A percentile compares a stretch with the other conserved stretches of the same genome.
Conservation (phyloP, 2,329 filamentous ascomycete genomes). For the Penicillium sp. region DNA sequence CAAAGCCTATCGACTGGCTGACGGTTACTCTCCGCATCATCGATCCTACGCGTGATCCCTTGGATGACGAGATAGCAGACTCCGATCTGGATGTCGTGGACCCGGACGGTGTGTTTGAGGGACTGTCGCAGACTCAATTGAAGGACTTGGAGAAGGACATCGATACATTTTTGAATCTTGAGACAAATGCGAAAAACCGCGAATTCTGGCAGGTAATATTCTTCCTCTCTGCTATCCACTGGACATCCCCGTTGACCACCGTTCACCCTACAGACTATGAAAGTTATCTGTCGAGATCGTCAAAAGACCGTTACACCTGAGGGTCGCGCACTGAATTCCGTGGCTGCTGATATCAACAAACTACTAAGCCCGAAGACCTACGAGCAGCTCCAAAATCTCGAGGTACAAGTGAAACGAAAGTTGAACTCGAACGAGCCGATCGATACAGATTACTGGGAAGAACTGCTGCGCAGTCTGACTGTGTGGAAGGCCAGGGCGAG, state of each 20-base stretch:
- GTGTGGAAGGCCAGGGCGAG: constrained; percentile 92
- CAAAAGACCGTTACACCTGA: constrained; percentile 66
- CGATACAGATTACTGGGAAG: constrained; percentile 97
- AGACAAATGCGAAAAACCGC: constrained; percentile 71
- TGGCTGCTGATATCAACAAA: constrained; percentile 82
- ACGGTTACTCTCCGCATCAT: constrained; percentile 87
- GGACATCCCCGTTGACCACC: background rate
- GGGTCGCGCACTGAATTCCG: constrained; percentile 74
- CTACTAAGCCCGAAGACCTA: constrained; percentile 81
- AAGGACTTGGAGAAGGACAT: constrained; percentile 80
- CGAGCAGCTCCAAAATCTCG: constrained; percentile 80
- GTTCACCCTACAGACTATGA: constrained; percentile 61
- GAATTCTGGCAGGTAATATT: constrained; percentile 78
- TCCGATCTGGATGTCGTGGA: constrained; percentile 75
- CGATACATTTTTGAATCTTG: constrained; percentile 72
- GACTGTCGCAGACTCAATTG: constrained; percentile 65
- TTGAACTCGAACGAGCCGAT: constrained; percentile 85
- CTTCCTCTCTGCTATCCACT: background rate
- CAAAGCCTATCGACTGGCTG: constrained; percentile 89
- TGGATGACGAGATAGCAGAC: constrained; percentile 80
- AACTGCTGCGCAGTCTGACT: constrained; percentile 76
- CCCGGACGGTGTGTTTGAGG: constrained; percentile 76
- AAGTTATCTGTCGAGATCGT: constrained; percentile 75
- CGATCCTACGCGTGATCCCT: constrained; percentile 72
- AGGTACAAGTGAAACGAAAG: constrained; percentile 83